Evolutionary conservation across 2,329 filamentous ascomycete genomes (phyloP), one percentile per base, ranked within the genome.

Genomic region (Fusarium agapanthi): DNA sequence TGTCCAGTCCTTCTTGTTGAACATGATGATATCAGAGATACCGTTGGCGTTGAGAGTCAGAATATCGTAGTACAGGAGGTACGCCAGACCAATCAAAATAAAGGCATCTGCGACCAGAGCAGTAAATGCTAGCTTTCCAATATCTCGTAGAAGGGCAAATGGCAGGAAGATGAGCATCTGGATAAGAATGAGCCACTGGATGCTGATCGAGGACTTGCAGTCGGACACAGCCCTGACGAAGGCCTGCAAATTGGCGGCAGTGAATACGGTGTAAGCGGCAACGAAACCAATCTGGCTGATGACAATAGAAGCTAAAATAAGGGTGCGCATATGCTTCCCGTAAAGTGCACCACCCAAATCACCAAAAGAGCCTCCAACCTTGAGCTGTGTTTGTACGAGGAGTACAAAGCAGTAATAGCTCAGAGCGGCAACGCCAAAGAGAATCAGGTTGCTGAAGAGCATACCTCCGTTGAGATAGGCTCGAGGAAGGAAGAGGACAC

Each of bases 361-460:
- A 81, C 96, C 96, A 83, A 98, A 99, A 2, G 96, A 98, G n/a
- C 93, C 95, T 54, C 95, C 92, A 34, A 98, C 89, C 79, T 90
- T 92, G 54, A 97, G 85, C 38, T 96, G 92, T 5, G 95, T 96
- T 67, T 92, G 92, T 71, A 98, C 95, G 37, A 99, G 88, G 20
- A 99, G 87, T 45, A 99, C 95, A 83, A 99, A 99, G 84, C 95
- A 98, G 85, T 98, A 97, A 83, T 97, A 99, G 80, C 95, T 98
- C 66, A 99, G 86, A 5, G 89, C 85, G 12, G 96, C 95, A 22
- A 99, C 94, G 43, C 87, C 88, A 28, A 99, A 86, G n/a, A 99
- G 88, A 22, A 99, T 93, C 57, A 97, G 73, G 79, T 97, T 97
- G 77, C 95, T 97, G 83, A 99, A 99, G 22, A 97, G 84, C 95